These are phyloP conservation scores for Vanrija humicola DNA, from an alignment of 1,284 basidiomycete species.

Conservation along the genomic window DNA sequence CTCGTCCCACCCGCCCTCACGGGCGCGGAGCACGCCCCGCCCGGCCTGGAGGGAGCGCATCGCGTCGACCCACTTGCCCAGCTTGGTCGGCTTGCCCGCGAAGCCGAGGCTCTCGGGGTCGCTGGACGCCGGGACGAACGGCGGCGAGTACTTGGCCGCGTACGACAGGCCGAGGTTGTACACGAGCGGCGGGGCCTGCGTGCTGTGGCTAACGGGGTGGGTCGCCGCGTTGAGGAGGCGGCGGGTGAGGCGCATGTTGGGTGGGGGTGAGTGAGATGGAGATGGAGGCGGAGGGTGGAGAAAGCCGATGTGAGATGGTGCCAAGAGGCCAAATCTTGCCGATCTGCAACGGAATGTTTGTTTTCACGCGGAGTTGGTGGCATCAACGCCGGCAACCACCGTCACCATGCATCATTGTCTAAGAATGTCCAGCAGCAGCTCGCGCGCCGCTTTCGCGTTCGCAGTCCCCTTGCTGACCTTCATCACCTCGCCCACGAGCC, in stretches of 20 bases:
- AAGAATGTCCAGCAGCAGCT: conserved; percentile 37
- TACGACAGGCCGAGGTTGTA: conserved; percentile 47
- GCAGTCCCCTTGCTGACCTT: conserved; percentile 72
- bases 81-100: conserved; percentile 14
- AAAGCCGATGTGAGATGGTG: too few relatives aligned
- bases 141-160: conserved; percentile 46
- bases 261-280: too few relatives aligned
- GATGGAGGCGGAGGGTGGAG: too few relatives aligned
- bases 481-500: conserved; percentile 87
- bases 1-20: conserved; percentile 31
- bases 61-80: conserved; percentile 38
- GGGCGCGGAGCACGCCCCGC: conserved; percentile 32
- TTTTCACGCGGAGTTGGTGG: too few relatives aligned
- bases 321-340: too few relatives aligned
- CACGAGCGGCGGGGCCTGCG: conserved; percentile 22
- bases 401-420: background rate
- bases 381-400: too few relatives aligned
- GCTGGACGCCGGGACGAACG: conserved; percentile 29
- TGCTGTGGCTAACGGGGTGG: conserved; percentile 5
- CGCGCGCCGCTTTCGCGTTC: conserved; percentile 54
- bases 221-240: conserved; percentile 9
- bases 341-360: too few relatives aligned
- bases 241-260: conserved; percentile 7
- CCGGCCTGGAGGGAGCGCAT: conserved; percentile 37
- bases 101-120: conserved; percentile 14